These are phyloP conservation scores for Arabidopsis suecica DNA, from an alignment of 345 rosid species.

Conservation along the genomic window DNA sequence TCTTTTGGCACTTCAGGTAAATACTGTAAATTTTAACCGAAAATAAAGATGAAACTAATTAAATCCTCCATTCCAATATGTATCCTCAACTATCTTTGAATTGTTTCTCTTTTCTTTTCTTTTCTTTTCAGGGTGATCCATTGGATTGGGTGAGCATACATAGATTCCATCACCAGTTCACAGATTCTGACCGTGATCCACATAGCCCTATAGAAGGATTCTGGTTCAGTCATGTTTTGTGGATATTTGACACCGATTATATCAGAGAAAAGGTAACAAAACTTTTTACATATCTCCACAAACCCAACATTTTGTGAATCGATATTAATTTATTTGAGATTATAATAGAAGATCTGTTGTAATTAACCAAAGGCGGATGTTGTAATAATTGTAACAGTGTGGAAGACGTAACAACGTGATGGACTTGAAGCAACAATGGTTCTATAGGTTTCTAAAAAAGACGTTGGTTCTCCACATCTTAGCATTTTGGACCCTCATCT, in stretches of 20 bases:
- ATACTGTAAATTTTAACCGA: no score
- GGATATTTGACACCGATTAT: neutral
- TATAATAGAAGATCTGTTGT: neutral
- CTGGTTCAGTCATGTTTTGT: neutral
- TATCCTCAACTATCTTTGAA: neutral
- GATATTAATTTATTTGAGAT: neutral
- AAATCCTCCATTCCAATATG: neutral
- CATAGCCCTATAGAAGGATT: neutral
- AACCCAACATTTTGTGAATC: neutral
- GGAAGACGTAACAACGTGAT: neutral
- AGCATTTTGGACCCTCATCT: neutral
- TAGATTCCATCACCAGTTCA: constrained; percentile 3
- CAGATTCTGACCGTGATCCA: constrained; percentile 4
- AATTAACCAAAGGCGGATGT: neutral
- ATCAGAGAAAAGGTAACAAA: neutral
- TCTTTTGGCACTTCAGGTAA: neutral
- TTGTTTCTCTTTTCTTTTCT: neutral
- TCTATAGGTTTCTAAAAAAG: neutral
- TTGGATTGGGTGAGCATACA: neutral
- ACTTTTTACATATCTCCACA: neutral
- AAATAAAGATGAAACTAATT: neutral
- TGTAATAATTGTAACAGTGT: neutral
- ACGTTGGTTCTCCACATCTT: neutral
- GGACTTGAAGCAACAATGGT: constrained; percentile 8
- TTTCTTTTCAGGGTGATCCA: neutral